Evolutionary conservation across 2,329 filamentous ascomycete genomes (phyloP).

Genomic region (Fonsecaea multimorphosa): DNA sequence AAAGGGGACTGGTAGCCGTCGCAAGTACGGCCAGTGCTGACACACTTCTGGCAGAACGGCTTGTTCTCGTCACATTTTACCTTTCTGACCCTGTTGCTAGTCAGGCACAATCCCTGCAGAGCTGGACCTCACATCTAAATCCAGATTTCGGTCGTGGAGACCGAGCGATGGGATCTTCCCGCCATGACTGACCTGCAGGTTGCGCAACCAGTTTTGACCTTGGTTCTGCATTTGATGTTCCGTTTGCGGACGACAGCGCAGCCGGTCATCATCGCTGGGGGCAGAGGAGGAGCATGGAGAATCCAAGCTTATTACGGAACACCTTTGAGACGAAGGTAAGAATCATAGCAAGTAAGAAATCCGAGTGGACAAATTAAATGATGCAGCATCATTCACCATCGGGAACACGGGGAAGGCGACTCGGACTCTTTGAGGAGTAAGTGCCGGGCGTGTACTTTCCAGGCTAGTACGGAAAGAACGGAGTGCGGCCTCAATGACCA

Average conservation of each 20-base stretch:
- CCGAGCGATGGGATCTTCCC: constrained; percentile 23
- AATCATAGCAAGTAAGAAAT: constrained; percentile 27
- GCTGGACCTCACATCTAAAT: constrained; percentile 14
- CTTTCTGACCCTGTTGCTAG: constrained; percentile 45
- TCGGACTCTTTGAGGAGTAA: background rate
- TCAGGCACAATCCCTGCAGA: constrained; percentile 34
- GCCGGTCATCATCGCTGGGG: constrained; percentile 40
- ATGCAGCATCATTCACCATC: background rate
- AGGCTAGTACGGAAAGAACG: too few relatives aligned
- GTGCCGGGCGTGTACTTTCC: too few relatives aligned
- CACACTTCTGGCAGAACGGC: constrained; percentile 47
- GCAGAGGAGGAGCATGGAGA: background rate
- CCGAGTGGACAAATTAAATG: constrained; percentile 42
- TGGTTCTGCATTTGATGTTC: constrained; percentile 42
- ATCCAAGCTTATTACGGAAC: background rate
- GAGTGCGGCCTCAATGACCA: too few relatives aligned
- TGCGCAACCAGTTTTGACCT: constrained; percentile 53
- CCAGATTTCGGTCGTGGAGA: constrained; percentile 25
- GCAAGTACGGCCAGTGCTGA: constrained; percentile 51
- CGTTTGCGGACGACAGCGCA: constrained; percentile 40
- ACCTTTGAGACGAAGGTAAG: constrained; percentile 7
- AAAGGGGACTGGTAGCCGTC: constrained; percentile 54
- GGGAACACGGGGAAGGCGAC: background rate
- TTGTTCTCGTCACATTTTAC: constrained; percentile 50
- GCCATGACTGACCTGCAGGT: constrained; percentile 51